These are phyloP conservation scores for Boletus eberwhitei DNA, from an alignment of 768 basidiomycete species.

Conservation along the genomic window DNA sequence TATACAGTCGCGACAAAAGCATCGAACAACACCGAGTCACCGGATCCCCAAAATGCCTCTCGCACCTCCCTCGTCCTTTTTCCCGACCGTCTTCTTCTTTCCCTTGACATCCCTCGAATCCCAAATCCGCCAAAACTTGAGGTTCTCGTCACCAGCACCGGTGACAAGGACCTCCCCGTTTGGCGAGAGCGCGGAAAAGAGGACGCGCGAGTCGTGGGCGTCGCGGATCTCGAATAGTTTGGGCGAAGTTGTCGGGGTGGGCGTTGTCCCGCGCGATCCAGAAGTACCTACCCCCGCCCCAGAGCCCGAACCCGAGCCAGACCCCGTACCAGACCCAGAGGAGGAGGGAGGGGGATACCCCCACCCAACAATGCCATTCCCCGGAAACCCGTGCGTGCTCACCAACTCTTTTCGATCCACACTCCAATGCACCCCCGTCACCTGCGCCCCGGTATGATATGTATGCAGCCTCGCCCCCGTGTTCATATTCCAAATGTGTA, in stretches of 20 bases:
- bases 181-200: slow-evolving; percentile 83
- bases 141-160: slow-evolving; percentile 90
- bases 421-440: slow-evolving; percentile 88
- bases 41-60: slow-evolving; percentile 37
- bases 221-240: slow-evolving; percentile 63
- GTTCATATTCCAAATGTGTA: slow-evolving; percentile 88
- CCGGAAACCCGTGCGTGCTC: slow-evolving; percentile 93
- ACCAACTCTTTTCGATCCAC: slow-evolving; percentile 86
- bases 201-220: slow-evolving; percentile 88
- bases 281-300: slow-evolving; percentile 23
- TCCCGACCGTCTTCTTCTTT: slow-evolving; percentile 27
- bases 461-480: slow-evolving; percentile 91
- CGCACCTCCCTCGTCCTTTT: slow-evolving; percentile 33
- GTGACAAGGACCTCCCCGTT: slow-evolving; percentile 91
- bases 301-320: slow-evolving; percentile 48
- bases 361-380: slow-evolving; percentile 78
- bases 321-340: slow-evolving; percentile 38
- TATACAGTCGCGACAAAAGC: not conserved
- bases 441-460: slow-evolving; percentile 82
- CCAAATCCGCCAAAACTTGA: slow-evolving; percentile 96
- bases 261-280: slow-evolving; percentile 15
- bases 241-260: slow-evolving; percentile 14
- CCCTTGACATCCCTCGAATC: slow-evolving; percentile 46
- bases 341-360: slow-evolving; percentile 58
- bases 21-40: slow-evolving; percentile 13